Conservation (phyloP, 2,329 filamentous ascomycete species). For the Colletotrichum lini region DNA sequence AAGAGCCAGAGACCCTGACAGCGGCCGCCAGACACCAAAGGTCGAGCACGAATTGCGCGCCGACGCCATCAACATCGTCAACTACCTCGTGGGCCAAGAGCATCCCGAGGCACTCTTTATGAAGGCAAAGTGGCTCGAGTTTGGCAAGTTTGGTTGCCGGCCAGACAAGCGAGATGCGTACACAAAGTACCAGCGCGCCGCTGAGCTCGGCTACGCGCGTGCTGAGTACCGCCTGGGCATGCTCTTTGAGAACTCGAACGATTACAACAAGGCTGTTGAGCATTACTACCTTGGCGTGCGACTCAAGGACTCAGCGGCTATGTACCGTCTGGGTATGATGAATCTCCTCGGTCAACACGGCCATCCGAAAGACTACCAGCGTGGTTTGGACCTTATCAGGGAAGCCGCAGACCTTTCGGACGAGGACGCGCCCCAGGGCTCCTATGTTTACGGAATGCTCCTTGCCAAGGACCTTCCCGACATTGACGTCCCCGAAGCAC, state of each 20-base stretch:
- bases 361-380: constrained; percentile 83
- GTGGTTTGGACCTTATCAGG: constrained; percentile 86
- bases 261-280: constrained; percentile 89
- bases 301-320: constrained; percentile 88
- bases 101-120: constrained; percentile 97
- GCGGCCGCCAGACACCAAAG: constrained; percentile 77
- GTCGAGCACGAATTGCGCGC: constrained; percentile 89
- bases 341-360: constrained; percentile 94
- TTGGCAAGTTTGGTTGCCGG: constrained; percentile 93
- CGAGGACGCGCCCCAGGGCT: constrained; percentile 96
- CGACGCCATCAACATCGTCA: constrained; percentile 93
- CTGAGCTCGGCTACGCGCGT: constrained; percentile 86
- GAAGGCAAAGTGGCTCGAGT: constrained; percentile 96
- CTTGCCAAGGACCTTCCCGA: constrained; percentile 92
- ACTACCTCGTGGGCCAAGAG: constrained; percentile 89
- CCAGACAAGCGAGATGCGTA: constrained; percentile 97
- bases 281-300: constrained; percentile 90
- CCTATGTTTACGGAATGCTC: constrained; percentile 96
- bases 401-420: constrained; percentile 89
- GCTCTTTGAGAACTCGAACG: constrained; percentile 96
- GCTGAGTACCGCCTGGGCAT: constrained; percentile 98
- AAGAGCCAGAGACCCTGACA: constrained; percentile 75
- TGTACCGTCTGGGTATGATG: constrained; percentile 95
- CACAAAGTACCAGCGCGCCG: constrained; percentile 86
- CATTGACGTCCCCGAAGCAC: constrained; percentile 80